Percentiles rank a stretch among this genome's conserved stretches.
Conservation (phyloP, 805 yeast species). For the Kluyveromyces wickerhamii region DNA sequence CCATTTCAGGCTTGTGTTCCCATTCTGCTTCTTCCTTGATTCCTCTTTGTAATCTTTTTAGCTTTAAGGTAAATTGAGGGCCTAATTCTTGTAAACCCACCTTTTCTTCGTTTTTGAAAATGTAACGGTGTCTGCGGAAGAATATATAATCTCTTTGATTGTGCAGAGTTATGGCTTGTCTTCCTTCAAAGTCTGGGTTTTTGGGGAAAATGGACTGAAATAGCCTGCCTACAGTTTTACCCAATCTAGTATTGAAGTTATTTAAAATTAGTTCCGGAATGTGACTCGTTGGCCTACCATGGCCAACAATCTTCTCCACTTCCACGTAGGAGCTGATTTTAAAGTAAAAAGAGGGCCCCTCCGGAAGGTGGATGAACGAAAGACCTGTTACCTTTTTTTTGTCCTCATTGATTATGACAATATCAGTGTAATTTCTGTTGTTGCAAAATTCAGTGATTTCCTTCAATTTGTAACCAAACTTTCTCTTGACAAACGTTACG, state of each 20-base stretch:
- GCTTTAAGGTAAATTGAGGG: slow-evolving; percentile 87
- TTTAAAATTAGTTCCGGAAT: slow-evolving; percentile 87
- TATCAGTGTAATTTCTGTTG: slow-evolving; percentile 79
- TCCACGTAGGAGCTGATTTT: slow-evolving; percentile 70
- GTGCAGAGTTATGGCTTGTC: slow-evolving; percentile 92
- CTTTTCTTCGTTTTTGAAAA: slow-evolving; percentile 80
- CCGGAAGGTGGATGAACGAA: slow-evolving; percentile 89
- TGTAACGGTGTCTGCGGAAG: slow-evolving; percentile 90
- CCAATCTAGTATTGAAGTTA: slow-evolving; percentile 86
- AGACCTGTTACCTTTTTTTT: slow-evolving; percentile 87
- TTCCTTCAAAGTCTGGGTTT: slow-evolving; percentile 86
- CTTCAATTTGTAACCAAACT: slow-evolving; percentile 71
- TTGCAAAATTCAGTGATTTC: slow-evolving; percentile 80
- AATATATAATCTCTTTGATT: slow-evolving; percentile 94
- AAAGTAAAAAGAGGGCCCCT: slow-evolving; percentile 92
- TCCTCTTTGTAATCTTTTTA: slow-evolving; percentile 87
- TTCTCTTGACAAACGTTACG: slow-evolving; percentile 79
- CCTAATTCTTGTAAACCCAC: slow-evolving; percentile 96
- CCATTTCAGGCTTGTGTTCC: slow-evolving; percentile 97
- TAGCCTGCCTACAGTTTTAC: slow-evolving; percentile 85
- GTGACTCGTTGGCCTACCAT: slow-evolving; percentile 85
- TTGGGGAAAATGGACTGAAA: slow-evolving; percentile 92
- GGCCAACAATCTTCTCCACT: slow-evolving; percentile 71
- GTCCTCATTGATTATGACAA: slow-evolving; percentile 87
- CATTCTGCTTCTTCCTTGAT: slow-evolving; percentile 87